Conservation (phyloP, 768 basidiomycete species). For the Solioccasus polychromus region DNA sequence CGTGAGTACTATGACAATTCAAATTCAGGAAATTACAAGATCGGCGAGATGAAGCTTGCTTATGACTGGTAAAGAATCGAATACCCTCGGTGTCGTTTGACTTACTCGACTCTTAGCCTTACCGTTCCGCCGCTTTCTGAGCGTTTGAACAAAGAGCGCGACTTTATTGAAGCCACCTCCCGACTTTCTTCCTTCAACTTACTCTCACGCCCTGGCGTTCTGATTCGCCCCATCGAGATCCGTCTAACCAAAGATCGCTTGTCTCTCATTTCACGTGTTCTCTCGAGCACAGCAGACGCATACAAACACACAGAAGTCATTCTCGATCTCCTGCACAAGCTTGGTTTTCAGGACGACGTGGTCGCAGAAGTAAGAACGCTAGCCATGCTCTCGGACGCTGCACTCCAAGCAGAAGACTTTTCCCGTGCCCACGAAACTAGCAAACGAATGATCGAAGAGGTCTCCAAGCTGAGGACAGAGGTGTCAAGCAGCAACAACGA, state of each 20-base stretch:
- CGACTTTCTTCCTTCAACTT: constrained; percentile 92
- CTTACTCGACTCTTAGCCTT: constrained; percentile 49
- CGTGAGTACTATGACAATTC: constrained; percentile 96
- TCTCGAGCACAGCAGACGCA: constrained; percentile 81
- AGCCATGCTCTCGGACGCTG: constrained; percentile 89
- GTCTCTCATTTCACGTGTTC: constrained; percentile 79
- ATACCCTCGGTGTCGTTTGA: not conserved
- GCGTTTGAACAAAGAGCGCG: constrained; percentile 64
- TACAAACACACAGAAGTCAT: constrained; percentile 92
- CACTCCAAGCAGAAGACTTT: constrained; percentile 81
- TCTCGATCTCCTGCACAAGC: constrained; percentile 83
- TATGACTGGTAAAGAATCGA: constrained; percentile 75
- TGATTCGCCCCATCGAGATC: constrained; percentile 90
- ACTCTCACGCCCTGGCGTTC: constrained; percentile 66
- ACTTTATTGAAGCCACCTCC: constrained; percentile 97
- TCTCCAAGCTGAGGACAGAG: constrained; percentile 46
- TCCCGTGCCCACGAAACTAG: constrained; percentile 66
- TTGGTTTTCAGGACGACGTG: constrained; percentile 70
- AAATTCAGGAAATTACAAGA: constrained; percentile 84
- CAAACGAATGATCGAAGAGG: constrained; percentile 66
- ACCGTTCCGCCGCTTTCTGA: constrained; percentile 68
- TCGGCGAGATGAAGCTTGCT: constrained; percentile 94
- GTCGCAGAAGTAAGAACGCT: constrained; percentile 79
- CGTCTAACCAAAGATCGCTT: constrained; percentile 88
- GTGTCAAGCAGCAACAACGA: constrained; percentile 29